Evolutionary conservation across 2,329 filamentous ascomycete genomes (phyloP).

Genomic region (Exserohilum rostratum): DNA sequence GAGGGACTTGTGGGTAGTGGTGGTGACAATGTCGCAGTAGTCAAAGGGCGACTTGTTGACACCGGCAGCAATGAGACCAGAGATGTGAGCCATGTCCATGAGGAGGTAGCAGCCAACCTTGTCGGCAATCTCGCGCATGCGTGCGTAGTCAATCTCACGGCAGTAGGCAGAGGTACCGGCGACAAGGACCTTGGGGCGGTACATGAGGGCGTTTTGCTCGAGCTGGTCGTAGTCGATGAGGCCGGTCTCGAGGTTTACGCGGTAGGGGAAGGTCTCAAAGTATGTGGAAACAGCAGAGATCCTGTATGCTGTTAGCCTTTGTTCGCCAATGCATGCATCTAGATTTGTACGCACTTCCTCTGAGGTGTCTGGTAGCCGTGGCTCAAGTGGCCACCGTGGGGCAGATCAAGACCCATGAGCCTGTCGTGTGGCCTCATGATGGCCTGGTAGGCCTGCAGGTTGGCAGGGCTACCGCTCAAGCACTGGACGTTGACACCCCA

Average conservation of each 20-base stretch:
- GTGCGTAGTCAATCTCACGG: conserved; percentile 91
- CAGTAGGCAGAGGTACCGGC: conserved; percentile 96
- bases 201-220: conserved; percentile 83
- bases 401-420: conserved; percentile 94
- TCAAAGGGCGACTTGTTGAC: conserved; percentile 89
- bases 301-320: conserved; percentile 42
- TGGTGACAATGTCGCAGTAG: conserved; percentile 93
- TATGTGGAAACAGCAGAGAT: conserved; percentile 99
- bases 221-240: conserved; percentile 94
- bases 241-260: conserved; percentile 86
- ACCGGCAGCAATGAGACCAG: conserved; percentile 88
- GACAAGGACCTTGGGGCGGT: conserved; percentile 94
- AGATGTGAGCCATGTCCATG: conserved; percentile 97
- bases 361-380: conserved; percentile 97
- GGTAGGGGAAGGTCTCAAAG: conserved; percentile 97
- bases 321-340: background rate
- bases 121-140: conserved; percentile 88
- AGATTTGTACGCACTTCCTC: conserved; percentile 70
- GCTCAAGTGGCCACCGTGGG: conserved; percentile 91
- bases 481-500: conserved; percentile 96
- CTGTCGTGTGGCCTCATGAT: conserved; percentile 95
- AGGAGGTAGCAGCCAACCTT: conserved; percentile 92
- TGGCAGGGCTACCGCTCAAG: conserved; percentile 90
- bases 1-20: conserved; percentile 96
- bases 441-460: conserved; percentile 97